Percentiles rank a stretch among this genome's conserved stretches.
Conservation (phyloP, 1,284 basidiomycete species). For the Sporisorium reilianum region DNA sequence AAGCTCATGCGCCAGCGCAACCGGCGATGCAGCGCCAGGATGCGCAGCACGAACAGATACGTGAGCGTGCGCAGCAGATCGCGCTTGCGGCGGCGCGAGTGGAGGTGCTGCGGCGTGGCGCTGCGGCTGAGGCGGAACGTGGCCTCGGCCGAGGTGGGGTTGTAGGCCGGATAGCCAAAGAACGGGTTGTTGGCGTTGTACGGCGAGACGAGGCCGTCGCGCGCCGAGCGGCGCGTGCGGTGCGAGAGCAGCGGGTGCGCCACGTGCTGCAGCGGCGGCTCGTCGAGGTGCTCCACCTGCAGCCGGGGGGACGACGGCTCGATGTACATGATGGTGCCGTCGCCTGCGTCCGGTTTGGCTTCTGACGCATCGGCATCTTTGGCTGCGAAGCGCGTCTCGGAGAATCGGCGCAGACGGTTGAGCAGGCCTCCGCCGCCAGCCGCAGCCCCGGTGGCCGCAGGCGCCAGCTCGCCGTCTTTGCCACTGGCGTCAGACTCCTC, state of each 20-base stretch:
- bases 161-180: constrained; percentile 80
- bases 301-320: constrained; percentile 42
- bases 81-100: constrained; percentile 57
- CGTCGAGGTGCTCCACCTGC: constrained; percentile 53
- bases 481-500: constrained; percentile 54
- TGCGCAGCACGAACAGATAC: constrained; percentile 66
- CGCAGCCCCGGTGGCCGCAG: background rate
- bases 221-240: constrained; percentile 53
- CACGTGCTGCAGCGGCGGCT: constrained; percentile 41
- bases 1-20: constrained; percentile 44
- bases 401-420: constrained; percentile 29
- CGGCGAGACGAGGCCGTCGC: constrained; percentile 65
- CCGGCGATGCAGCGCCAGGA: constrained; percentile 55
- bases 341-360: constrained; percentile 8
- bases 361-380: background rate
- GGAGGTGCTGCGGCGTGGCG: constrained; percentile 44
- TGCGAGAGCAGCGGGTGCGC: constrained; percentile 57
- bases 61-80: constrained; percentile 66
- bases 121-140: constrained; percentile 22
- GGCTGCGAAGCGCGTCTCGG: constrained; percentile 22
- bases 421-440: constrained; percentile 9
- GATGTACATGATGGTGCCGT: constrained; percentile 47
- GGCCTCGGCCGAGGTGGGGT: constrained; percentile 12
- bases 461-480: constrained; percentile 48
- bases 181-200: constrained; percentile 77